phyloP scores from a whole-genome alignment of 164 flowering plant species.

The Hamamelis virginiana region DNA sequence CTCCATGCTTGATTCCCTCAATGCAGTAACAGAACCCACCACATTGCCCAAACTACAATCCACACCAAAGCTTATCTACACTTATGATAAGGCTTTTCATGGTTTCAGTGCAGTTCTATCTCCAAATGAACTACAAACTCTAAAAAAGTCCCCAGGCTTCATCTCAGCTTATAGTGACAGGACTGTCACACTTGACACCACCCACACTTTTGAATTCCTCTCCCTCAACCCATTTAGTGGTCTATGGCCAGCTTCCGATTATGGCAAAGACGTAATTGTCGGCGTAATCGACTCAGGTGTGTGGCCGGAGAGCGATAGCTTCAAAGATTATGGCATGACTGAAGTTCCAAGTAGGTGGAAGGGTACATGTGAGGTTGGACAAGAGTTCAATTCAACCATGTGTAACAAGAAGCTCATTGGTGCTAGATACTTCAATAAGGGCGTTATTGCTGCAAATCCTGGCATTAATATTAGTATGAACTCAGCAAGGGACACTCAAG shows the following conservation, averaged over 20 bases:
- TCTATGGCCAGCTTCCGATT: conserved; percentile 54
- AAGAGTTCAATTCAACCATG: conserved; percentile 43
- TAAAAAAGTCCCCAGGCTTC: conserved; percentile 31
- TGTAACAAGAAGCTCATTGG: conserved; percentile 73
- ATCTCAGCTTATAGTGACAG: conserved; percentile 35
- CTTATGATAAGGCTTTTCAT: conserved; percentile 40
- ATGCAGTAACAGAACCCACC: conserved; percentile 1
- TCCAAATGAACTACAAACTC: conserved; percentile 21
- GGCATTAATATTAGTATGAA: conserved; percentile 24
- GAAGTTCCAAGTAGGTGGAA: conserved; percentile 55
- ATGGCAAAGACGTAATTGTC: conserved; percentile 54
- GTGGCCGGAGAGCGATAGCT: conserved; percentile 75
- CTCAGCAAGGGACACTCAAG: conserved; percentile 49
- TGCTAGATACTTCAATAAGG: conserved; percentile 60
- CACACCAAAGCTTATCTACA: conserved; percentile 27
- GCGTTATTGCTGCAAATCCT: conserved; percentile 28
- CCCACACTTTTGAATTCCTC: conserved; percentile 50
- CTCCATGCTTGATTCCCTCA: conserved; percentile 30
- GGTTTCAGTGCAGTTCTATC: conserved; percentile 50
- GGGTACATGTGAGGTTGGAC: conserved; percentile 50
- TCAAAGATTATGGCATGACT: conserved; percentile 51
- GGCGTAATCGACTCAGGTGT: conserved; percentile 67
- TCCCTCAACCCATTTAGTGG: conserved; percentile 36
- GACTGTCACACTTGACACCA: conserved; percentile 39
- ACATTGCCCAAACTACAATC: not conserved